Conservation (phyloP, 192 early-diverging fungal genomes). For the Rhizophagus clarus region DNA sequence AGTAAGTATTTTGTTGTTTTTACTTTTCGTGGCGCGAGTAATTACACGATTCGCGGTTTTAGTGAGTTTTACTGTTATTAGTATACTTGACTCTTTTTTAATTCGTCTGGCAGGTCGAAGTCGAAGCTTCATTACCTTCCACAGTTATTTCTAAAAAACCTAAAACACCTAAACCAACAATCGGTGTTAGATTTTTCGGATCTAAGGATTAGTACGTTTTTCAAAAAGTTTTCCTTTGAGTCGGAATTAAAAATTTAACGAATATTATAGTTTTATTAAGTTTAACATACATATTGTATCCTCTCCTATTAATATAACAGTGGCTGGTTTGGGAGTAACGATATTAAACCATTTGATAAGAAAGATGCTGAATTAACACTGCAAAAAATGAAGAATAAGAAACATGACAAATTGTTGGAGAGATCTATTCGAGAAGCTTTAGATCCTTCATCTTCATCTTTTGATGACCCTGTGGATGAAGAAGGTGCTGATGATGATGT, state of each 20-base stretch:
- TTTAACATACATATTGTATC: neutral
- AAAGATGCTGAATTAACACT: slow-evolving; percentile 8
- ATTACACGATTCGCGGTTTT: too few relatives aligned
- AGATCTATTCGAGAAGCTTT: slow-evolving; percentile 29
- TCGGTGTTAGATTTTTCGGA: slow-evolving; percentile 48
- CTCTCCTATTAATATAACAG: slow-evolving; percentile 24
- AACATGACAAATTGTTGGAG: slow-evolving; percentile 14
- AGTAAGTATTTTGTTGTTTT: slow-evolving; percentile 40
- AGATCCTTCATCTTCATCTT: slow-evolving; percentile 13
- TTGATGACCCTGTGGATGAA: slow-evolving; percentile 13
- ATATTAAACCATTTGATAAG: slow-evolving; percentile 41
- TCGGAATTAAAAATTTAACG: too few relatives aligned
- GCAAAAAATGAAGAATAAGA: slow-evolving; percentile 27
- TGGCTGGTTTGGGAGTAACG: slow-evolving; percentile 43
- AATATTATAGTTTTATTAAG: neutral
- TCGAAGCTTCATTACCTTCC: slow-evolving; percentile 40
- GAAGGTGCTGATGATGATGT: slow-evolving; percentile 1
- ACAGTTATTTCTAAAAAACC: slow-evolving; percentile 42
- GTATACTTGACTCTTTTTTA: neutral
- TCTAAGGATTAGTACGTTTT: slow-evolving; percentile 50
- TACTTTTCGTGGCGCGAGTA: neutral
- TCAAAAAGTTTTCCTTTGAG: neutral
- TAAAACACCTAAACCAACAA: slow-evolving; percentile 41
- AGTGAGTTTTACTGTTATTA: neutral
- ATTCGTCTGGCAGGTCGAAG: slow-evolving; percentile 38